Conservation (phyloP, 805 yeast species). For the Candida railenensis region DNA sequence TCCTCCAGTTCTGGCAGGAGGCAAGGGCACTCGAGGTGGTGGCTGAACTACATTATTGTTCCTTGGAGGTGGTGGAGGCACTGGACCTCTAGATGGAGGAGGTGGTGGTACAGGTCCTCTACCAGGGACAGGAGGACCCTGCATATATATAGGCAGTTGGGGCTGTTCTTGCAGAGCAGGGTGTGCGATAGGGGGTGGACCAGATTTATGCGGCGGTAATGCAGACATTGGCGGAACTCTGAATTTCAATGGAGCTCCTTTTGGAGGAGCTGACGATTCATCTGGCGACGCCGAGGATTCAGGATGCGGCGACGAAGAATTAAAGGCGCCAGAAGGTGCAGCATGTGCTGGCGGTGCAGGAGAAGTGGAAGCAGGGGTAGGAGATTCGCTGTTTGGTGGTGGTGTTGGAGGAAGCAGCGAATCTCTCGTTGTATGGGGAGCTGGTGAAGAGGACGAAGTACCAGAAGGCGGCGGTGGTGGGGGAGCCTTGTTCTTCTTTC, state of each 20-base stretch:
- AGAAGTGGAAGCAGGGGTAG: constrained; percentile 13
- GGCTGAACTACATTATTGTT: constrained; percentile 14
- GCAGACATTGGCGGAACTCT: constrained; percentile 38
- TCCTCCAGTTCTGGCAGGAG: constrained; percentile 16
- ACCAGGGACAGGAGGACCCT: constrained; percentile 2
- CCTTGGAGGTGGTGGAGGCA: constrained; percentile 14
- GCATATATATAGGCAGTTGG: neutral
- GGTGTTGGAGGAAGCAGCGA: neutral
- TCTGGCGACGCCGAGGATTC: neutral
- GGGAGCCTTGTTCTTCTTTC: constrained; percentile 30
- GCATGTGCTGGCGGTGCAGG: constrained; percentile 9
- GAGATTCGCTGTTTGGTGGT: neutral
- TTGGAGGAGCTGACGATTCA: constrained; percentile 9
- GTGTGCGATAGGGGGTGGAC: constrained; percentile 1
- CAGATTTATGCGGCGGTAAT: constrained; percentile 22
- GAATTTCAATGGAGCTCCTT: constrained; percentile 17
- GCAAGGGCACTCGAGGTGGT: constrained; percentile 13
- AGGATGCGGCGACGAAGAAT: no score
- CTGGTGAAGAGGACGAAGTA: constrained; percentile 7
- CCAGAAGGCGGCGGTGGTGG: constrained; percentile 39
- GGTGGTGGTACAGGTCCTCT: constrained; percentile 13
- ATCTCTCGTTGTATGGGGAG: neutral
- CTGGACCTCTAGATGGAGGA: constrained; percentile 11
- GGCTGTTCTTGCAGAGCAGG: constrained; percentile 10
- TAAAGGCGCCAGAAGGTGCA: constrained; percentile 10